Evolutionary conservation across 805 yeast species (phyloP).

Genomic region (Kuraishia piskuri): DNA sequence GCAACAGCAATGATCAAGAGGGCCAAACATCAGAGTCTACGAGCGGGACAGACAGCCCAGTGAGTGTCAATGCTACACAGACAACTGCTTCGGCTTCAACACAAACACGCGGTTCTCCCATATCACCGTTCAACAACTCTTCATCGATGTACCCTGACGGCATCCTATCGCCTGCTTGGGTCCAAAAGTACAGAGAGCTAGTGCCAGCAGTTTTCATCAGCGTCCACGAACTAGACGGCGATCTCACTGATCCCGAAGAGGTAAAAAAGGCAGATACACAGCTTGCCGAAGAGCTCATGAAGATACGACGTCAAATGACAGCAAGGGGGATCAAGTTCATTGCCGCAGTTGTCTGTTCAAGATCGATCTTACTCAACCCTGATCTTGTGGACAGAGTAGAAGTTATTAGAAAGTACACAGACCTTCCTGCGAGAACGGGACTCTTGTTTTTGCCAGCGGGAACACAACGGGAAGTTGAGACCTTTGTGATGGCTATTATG

Average conservation of each 20-base stretch:
- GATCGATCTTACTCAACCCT: slow-evolving; percentile 18
- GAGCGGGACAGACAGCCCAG: neutral
- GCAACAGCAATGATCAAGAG: neutral
- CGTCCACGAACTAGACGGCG: slow-evolving; percentile 30
- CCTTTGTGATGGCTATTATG: slow-evolving; percentile 29
- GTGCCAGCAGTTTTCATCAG: slow-evolving; percentile 40
- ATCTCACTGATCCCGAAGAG: slow-evolving; percentile 15
- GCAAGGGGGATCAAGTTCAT: slow-evolving; percentile 23
- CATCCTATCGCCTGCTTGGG: slow-evolving; percentile 39
- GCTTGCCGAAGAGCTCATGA: slow-evolving; percentile 27
- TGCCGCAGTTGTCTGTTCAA: slow-evolving; percentile 24
- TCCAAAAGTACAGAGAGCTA: slow-evolving; percentile 37
- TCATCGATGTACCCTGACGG: slow-evolving; percentile 31
- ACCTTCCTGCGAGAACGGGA: slow-evolving; percentile 35
- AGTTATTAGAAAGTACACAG: slow-evolving; percentile 30
- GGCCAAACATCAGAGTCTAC: neutral
- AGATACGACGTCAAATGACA: slow-evolving; percentile 22
- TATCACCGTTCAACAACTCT: slow-evolving; percentile 37
- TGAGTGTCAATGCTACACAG: neutral
- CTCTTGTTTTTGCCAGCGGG: slow-evolving; percentile 33
- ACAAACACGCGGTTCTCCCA: slow-evolving; percentile 12
- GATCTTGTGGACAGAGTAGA: slow-evolving; percentile 26
- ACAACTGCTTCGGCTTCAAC: neutral
- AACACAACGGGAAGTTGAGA: slow-evolving; percentile 28
- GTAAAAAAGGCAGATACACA: slow-evolving; percentile 19